Evolutionary conservation across 176 grass and related monocot genomes (phyloP).

Genomic region (Ananas comosus): DNA sequence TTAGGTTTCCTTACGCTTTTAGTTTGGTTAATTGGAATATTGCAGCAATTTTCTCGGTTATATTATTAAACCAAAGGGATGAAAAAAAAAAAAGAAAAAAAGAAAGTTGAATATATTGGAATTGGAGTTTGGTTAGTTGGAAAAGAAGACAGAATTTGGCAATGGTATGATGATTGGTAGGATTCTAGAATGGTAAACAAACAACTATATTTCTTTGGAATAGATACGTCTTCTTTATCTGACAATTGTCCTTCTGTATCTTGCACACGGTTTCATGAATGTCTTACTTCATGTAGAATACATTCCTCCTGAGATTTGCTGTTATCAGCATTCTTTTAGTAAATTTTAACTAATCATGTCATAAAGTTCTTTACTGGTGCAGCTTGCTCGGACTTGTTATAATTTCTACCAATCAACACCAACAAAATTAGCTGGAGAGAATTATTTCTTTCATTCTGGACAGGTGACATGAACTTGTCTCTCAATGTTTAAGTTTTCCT

Average conservation of each 20-base stretch:
- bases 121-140: too few species aligned
- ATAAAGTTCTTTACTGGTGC: neutral
- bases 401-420: slow-evolving; percentile 96
- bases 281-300: too few species aligned
- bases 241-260: neutral
- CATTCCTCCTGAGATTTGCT: too few species aligned
- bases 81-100: too few species aligned
- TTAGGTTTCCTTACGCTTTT: neutral
- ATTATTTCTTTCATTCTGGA: slow-evolving; percentile 68
- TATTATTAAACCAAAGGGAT: neutral
- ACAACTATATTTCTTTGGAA: too few species aligned
- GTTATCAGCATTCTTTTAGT: too few species aligned
- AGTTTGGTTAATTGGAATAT: neutral
- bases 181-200: too few species aligned
- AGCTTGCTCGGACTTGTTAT: slow-evolving; percentile 96
- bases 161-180: too few species aligned
- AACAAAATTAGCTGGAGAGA: slow-evolving; percentile 95
- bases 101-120: too few species aligned
- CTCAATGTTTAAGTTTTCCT: slow-evolving; percentile 9
- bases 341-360: too few species aligned
- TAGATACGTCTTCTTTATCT: too few species aligned
- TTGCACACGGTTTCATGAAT: neutral
- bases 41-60: neutral
- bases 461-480: slow-evolving; percentile 34
- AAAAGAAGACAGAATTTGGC: too few species aligned